phyloP scores from a whole-genome alignment of 2,329 filamentous ascomycete species.

The Aspergillus sp. region DNA sequence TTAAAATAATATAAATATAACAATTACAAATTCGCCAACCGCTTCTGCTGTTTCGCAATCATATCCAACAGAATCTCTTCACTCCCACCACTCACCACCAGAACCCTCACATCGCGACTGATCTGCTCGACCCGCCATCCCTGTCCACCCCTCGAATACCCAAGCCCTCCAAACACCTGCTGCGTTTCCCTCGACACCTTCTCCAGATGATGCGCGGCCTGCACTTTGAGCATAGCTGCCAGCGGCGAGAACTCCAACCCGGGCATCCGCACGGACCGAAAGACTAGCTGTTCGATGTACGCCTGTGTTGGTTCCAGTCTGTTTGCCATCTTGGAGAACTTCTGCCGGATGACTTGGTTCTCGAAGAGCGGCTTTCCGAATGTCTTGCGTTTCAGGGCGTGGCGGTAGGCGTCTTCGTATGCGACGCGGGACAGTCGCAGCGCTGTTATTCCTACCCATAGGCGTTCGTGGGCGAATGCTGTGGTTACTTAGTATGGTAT shows the following conservation, averaged over 20 bases:
- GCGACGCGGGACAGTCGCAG: background rate
- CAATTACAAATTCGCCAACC: slow-evolving; percentile 2
- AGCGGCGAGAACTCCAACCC: background rate
- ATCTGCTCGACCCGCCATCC: slow-evolving; percentile 16
- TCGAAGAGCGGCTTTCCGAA: background rate
- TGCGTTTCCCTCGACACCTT: background rate
- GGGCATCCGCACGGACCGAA: background rate
- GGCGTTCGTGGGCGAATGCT: background rate
- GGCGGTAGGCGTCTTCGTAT: background rate
- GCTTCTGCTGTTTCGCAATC: slow-evolving; percentile 11
- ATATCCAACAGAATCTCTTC: slow-evolving; percentile 16
- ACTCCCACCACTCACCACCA: slow-evolving; percentile 8
- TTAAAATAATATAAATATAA: background rate
- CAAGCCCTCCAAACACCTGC: background rate
- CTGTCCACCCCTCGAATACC: slow-evolving; percentile 11
- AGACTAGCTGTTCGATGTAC: background rate
- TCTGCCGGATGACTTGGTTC: background rate
- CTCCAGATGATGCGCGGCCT: background rate
- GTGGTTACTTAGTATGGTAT: background rate
- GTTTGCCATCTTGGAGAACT: background rate
- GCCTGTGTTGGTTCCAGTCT: background rate
- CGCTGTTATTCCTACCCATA: background rate
- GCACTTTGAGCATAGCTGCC: background rate
- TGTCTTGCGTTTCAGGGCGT: background rate
- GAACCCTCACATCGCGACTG: slow-evolving; percentile 13